Percentiles rank a stretch among this genome's conserved stretches.
phyloP scores from a whole-genome alignment of 2,329 filamentous ascomycete species.

The Cladosporium sphaerospermum region DNA sequence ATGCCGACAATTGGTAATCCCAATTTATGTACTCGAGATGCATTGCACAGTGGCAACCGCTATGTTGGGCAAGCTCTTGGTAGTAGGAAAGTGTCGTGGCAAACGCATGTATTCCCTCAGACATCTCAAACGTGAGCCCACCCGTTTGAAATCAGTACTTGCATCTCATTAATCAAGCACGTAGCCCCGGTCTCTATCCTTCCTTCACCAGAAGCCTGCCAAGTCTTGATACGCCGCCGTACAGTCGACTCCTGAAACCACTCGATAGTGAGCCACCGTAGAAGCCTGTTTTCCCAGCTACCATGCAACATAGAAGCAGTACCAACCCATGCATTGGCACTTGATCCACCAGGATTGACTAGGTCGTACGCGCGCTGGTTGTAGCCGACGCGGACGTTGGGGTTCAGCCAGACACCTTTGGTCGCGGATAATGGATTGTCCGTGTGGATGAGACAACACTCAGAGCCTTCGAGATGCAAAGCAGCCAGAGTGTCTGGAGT shows the following conservation, averaged over 20 bases:
- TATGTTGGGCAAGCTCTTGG: too few relatives aligned
- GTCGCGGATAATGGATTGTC: slow-evolving; percentile 55
- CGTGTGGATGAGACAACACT: slow-evolving; percentile 71
- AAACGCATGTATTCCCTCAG: too few relatives aligned
- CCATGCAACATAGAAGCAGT: slow-evolving; percentile 46
- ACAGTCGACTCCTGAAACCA: slow-evolving; percentile 27
- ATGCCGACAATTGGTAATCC: too few relatives aligned
- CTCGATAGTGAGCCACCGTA: slow-evolving; percentile 39
- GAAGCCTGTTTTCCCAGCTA: slow-evolving; percentile 53
- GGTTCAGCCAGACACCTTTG: slow-evolving; percentile 62
- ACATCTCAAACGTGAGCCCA: slow-evolving; percentile 23
- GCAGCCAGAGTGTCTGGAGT: slow-evolving; percentile 54
- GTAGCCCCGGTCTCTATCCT: slow-evolving; percentile 29
- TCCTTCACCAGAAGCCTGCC: slow-evolving; percentile 15
- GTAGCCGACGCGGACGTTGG: slow-evolving; percentile 63
- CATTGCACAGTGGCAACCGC: too few relatives aligned
- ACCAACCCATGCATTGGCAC: slow-evolving; percentile 15
- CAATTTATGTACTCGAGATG: too few relatives aligned
- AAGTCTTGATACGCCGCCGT: slow-evolving; percentile 16
- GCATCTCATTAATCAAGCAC: slow-evolving; percentile 27
- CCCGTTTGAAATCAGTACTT: slow-evolving; percentile 22
- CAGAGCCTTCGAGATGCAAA: slow-evolving; percentile 65
- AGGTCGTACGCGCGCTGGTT: slow-evolving; percentile 47
- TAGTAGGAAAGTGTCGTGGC: too few relatives aligned
- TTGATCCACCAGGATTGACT: slow-evolving; percentile 29